Evolutionary conservation across 495 filamentous ascomycete species (phyloP).

Genomic region (Aspergillus taichungensis): DNA sequence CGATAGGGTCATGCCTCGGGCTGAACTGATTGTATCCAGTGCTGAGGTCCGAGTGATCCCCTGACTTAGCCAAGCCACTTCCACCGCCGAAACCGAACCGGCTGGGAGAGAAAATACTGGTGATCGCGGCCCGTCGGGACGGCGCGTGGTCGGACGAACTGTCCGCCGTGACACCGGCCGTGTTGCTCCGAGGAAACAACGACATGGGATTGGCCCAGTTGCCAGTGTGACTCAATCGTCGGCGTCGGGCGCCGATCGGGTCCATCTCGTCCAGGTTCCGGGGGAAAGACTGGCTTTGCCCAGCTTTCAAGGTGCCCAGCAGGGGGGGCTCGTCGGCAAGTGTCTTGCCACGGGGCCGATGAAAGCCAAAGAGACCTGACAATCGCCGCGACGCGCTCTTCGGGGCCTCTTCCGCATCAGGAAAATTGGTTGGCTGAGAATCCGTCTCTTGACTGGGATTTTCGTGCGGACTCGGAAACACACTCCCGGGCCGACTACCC

Average conservation of each 20-base stretch:
- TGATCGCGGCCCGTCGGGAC: conserved; percentile 34
- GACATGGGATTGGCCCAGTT: conserved; percentile 52
- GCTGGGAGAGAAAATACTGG: conserved; percentile 38
- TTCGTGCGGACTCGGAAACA: conserved; percentile 59
- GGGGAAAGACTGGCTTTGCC: conserved; percentile 79
- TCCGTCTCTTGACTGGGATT: conserved; percentile 45
- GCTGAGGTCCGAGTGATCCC: conserved; percentile 35
- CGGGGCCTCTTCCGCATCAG: conserved; percentile 32
- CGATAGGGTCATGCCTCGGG: conserved; percentile 48
- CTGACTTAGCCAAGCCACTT: conserved; percentile 32
- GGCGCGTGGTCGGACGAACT: conserved; percentile 38
- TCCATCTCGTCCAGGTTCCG: conserved; percentile 59
- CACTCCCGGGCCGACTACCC: conserved; percentile 49
- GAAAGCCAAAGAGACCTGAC: conserved; percentile 56
- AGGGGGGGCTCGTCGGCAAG: conserved; percentile 58
- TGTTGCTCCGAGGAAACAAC: conserved; percentile 42
- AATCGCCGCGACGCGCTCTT: conserved; percentile 46
- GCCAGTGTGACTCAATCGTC: conserved; percentile 55
- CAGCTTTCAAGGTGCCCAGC: conserved; percentile 63
- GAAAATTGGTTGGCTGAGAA: conserved; percentile 24
- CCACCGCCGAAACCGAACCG: conserved; percentile 34
- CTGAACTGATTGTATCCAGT: conserved; percentile 55
- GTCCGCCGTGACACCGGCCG: conserved; percentile 30
- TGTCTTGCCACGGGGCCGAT: conserved; percentile 63
- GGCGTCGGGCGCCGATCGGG: conserved; percentile 54